Base-by-base conservation (phyloP, 306 rosid genomes). In the Geum urbanum region DNA sequence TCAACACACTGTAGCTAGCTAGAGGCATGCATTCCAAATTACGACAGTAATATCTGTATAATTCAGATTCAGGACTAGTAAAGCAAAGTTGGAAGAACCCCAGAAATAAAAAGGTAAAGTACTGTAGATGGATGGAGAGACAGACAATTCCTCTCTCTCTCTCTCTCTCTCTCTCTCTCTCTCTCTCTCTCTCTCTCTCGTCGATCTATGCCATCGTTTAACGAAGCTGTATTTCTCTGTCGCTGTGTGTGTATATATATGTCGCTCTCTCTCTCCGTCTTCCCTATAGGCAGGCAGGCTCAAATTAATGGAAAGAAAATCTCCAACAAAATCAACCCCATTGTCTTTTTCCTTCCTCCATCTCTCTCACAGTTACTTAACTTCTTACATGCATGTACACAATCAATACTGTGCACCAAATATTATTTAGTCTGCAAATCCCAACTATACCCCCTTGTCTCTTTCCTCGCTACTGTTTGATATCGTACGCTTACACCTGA, bases 301-400 rank as follows among this genome's bases (percentile, higher is more conserved):
- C 63, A 24, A 79, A 73, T 75, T 52, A 75, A 83, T 72, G 78
- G 78, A 72, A 79, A 79, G 80, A 73, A 76, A 81, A 81, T 76
- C 73, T 72, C 76, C 60, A 63, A 73, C 69, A 64, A 71, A 72
- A 80, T 80, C 84, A 76, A 76, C 59, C 56, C 37, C 45, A 57
- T 1, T 67, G 82, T 79, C 83, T 79, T 77, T 76, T 79, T 22
- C 74, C 71, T 66, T 16, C 67, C 54, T 69, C 40, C 62, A 13
- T 19, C 72, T 54, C 76, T 41, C 63, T 70, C 70, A 16, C 71
- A 77, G 83, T 85, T 78, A 74, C 84, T 54, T 72, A 68, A 79
- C 80, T 74, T 81, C 84, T 77, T 81, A 69, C 82, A 44, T 44
- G 47, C 48, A 39, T 39, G 37, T 66, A 67, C 72, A 35, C 39